Base-by-base conservation (phyloP, 257 asterid species). In the Fraxinus cuspidata region DNA sequence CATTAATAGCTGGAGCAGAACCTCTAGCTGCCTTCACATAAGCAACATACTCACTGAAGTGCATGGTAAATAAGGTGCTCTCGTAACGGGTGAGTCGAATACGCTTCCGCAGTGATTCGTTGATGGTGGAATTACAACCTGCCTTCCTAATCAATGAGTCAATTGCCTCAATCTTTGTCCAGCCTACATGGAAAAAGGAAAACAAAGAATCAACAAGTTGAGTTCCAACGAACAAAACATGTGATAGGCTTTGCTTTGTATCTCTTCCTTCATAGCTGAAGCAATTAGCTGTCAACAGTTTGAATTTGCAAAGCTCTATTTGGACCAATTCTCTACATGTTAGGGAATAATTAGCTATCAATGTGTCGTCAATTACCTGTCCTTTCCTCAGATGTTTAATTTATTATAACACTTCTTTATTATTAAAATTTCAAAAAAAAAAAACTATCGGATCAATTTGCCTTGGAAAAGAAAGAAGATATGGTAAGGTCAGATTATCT, bases 71-170 rank as follows among this genome's bases (percentile, higher is more conserved):
- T 63, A 95, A 74, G 1, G 97, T 95, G 86, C 99, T 95, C 82
- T 93, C 97, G 81, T 93, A 93, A 28, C 97, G 94, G 19, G 99
- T 95, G 18, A 95, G 89, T 60, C 71, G 85, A 79, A 91, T 89
- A 18, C 80, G 64, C 83, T 78, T 88, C 29, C 96, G 81, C 74
- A 95, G 77, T 70, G 85, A 85, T 40, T 77, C 94, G 1, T 85
- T 87, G 74, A 94, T 92, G 74, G 88, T 25, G 42, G 97, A 97
- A 47, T 75, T 85, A 28, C 87, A 94, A 69, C 97, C 98, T 0
- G 97, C 88, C 88, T 94, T 94, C 42, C 95, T 87, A 63, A 94
- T 86, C 84, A 94, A 80, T 3, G 98, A 94, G 84, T 92, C 97
- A 21, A 92, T 91, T 23, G 97, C 94, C 83, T 94, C 97, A 12